Conservation (phyloP, 345 rosid species). For the Pugionium dolabratum region DNA sequence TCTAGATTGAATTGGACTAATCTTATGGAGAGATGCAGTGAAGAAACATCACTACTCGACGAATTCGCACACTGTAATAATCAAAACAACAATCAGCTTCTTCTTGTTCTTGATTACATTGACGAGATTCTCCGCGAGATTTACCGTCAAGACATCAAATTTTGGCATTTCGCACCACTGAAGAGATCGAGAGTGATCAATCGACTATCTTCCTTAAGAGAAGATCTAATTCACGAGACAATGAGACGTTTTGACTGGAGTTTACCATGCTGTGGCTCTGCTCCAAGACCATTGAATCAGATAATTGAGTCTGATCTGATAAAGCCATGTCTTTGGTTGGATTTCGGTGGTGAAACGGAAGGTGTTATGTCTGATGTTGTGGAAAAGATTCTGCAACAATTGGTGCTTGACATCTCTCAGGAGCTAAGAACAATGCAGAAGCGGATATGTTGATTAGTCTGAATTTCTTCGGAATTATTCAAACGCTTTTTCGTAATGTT, state of each 20-base stretch:
- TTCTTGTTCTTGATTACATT: conserved; percentile 53
- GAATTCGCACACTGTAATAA: conserved; percentile 38
- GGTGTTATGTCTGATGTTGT: conserved; percentile 48
- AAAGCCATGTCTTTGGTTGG: conserved; percentile 57
- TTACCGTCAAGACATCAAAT: conserved; percentile 38
- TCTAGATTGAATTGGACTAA: conserved; percentile 59
- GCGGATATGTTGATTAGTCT: conserved; percentile 3
- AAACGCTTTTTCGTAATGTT: too few relatives aligned
- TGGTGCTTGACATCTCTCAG: conserved; percentile 44
- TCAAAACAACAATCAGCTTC: conserved; percentile 34
- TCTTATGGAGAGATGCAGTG: conserved; percentile 46
- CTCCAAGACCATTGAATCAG: conserved; percentile 46
- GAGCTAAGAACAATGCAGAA: conserved; percentile 39
- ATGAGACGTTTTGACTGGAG: conserved; percentile 55
- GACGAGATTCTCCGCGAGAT: conserved; percentile 61
- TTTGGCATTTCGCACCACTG: conserved; percentile 47
- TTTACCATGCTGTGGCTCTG: conserved; percentile 31
- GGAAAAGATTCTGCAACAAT: conserved; percentile 53
- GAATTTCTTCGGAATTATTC: neutral
- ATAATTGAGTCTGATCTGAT: conserved; percentile 51
- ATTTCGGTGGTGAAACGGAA: conserved; percentile 49
- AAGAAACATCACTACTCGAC: conserved; percentile 46
- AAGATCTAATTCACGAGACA: conserved; percentile 44
- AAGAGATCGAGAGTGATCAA: conserved; percentile 32
- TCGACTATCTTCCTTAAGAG: conserved; percentile 20